These are phyloP conservation scores for Arthrobotrys musiformis DNA, from an alignment of 2,329 filamentous ascomycete genomes.

Conservation along the genomic window DNA sequence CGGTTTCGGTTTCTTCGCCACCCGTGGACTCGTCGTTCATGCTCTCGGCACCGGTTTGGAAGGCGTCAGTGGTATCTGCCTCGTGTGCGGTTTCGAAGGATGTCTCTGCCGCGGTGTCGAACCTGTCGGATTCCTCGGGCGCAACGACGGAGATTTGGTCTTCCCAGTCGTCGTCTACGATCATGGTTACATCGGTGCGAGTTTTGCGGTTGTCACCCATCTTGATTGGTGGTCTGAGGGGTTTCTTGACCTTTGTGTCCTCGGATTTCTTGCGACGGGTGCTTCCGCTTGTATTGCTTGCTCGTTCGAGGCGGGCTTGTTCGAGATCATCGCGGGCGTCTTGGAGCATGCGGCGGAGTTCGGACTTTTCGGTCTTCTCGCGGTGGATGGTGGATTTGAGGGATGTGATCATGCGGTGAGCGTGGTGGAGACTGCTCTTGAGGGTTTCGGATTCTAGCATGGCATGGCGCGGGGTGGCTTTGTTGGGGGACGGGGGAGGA, in stretches of 20 bases:
- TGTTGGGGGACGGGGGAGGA: constrained; percentile 87
- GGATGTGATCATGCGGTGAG: constrained; percentile 95
- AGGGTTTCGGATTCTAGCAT: constrained; percentile 95
- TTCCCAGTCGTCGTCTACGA: constrained; percentile 77
- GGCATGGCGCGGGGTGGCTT: constrained; percentile 88
- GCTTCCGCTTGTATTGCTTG: constrained; percentile 67
- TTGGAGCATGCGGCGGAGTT: constrained; percentile 92
- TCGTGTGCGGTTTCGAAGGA: constrained; percentile 71
- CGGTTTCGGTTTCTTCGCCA: constrained; percentile 83
- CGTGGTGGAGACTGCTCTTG: constrained; percentile 91
- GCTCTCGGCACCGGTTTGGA: constrained; percentile 89
- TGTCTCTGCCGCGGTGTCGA: constrained; percentile 83
- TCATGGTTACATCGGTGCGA: constrained; percentile 80
- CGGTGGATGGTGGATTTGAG: constrained; percentile 94
- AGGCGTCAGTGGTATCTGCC: constrained; percentile 89
- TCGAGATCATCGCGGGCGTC: constrained; percentile 93
- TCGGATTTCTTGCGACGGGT: constrained; percentile 73
- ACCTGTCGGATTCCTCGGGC: constrained; percentile 73
- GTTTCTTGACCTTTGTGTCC: constrained; percentile 80
- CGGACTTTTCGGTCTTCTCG: constrained; percentile 98
- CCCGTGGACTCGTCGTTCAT: constrained; percentile 75
- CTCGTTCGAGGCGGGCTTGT: constrained; percentile 64
- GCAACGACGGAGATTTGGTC: constrained; percentile 61
- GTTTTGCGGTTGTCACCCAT: constrained; percentile 79
- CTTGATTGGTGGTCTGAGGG: constrained; percentile 72